Evolutionary conservation across 495 filamentous ascomycete species (phyloP), one percentile per base, ranked within the genome.

Genomic region (Neurospora sp.): DNA sequence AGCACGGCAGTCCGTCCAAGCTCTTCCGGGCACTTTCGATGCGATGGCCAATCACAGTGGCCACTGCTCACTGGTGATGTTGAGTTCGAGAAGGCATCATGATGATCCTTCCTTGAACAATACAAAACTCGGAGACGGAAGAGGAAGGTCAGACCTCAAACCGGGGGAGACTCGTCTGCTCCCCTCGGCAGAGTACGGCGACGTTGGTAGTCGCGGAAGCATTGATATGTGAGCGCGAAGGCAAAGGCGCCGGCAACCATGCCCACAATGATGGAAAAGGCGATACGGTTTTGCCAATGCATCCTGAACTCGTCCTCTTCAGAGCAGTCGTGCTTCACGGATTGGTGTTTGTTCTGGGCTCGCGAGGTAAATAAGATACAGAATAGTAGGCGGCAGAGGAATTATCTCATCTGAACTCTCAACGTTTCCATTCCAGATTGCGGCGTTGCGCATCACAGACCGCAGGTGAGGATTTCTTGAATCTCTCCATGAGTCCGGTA

Each of bases 191-290:
- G 20, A 20, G 27, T 39, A 70, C 39, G 27, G 39, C 69, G 39
- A n/a, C 69, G 69, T 8, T 31, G 35, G 8, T n/a, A 39, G 7
- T 44, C 39, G 18, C 38, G 70, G 18, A 65, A 71, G 7, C 71
- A 31, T 18, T 68, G 68, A 40, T 70, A 76, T 18, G 71, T 73
- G 20, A 75, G 16, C 37, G 41, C 45, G 44, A 76, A 76, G 6
- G 61, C 71, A 20, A 76, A 22, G 20, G 70, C 73, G 7, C 73
- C 73, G 10, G 70, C 70, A 0, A 72, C 37, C 14, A 73, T 37
- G 59, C 73, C 75, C 8, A 74, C 47, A 5, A 72, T 74, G 31
- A 76, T 8, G 8, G 73, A 73, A 40, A 71, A 75, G 14, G 74
- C 39, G 5, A 70, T 45, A 14, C 73, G 53, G 61, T 42, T 71